These are phyloP conservation scores for Pachysandra terminalis DNA, from an alignment of 164 flowering plant genomes.

Conservation along the genomic window DNA sequence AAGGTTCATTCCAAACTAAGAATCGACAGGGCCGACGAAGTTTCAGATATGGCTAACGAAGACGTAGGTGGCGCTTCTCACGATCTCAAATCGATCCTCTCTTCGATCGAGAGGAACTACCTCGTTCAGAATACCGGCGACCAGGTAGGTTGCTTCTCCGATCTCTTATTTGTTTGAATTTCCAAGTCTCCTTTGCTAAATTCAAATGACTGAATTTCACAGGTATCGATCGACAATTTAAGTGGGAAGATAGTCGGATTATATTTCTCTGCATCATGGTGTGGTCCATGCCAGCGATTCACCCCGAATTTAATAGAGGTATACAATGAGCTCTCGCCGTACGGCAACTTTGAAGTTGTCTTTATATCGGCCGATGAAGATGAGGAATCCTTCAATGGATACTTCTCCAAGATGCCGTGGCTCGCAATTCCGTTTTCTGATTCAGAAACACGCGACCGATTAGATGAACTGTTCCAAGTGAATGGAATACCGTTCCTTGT, in stretches of 20 bases:
- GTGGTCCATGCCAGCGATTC: constrained; percentile 51
- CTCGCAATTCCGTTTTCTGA: constrained; percentile 75
- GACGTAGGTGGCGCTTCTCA: not conserved
- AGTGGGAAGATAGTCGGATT: constrained; percentile 52
- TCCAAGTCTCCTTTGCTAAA: too few relatives aligned
- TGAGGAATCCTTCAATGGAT: constrained; percentile 47
- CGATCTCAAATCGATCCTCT: constrained; percentile 36
- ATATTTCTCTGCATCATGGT: constrained; percentile 68
- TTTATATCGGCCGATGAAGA: constrained; percentile 53
- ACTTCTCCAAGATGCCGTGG: constrained; percentile 84
- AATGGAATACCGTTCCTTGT: constrained; percentile 59
- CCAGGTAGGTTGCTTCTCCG: constrained; percentile 30
- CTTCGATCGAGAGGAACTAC: constrained; percentile 36
- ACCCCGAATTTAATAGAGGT: constrained; percentile 44
- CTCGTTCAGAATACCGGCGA: constrained; percentile 52
- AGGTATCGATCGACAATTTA: constrained; percentile 47
- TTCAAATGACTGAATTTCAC: not conserved
- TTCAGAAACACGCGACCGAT: constrained; percentile 30
- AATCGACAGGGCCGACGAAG: too few relatives aligned
- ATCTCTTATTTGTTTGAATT: not conserved
- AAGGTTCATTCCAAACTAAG: too few relatives aligned
- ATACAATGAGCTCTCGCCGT: constrained; percentile 38
- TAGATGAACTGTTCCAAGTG: constrained; percentile 41
- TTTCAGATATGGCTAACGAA: not conserved
- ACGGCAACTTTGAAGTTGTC: constrained; percentile 53